Base-by-base conservation (phyloP, 2,329 filamentous ascomycete species). In the Cladorrhinum sp. region DNA sequence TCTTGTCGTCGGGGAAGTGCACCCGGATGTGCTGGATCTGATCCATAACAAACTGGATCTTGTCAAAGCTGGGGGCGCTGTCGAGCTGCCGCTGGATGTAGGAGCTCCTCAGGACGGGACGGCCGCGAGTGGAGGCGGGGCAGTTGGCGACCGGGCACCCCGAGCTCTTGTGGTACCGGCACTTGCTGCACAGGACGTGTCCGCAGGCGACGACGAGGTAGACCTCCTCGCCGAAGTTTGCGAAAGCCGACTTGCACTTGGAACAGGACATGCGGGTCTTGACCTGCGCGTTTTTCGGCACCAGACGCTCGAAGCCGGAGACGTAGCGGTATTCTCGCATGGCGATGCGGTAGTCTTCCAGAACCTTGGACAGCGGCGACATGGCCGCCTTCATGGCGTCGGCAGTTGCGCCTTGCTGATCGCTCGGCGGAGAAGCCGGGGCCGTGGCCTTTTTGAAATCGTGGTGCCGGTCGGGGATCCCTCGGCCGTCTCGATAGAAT, bases 181-280 rank as follows among this genome's bases (percentile, higher is more conserved):
- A 71, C 2, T 26, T 2, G 6, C 39, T 12, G 62, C 71, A 72
- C 16, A 70, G 42, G 16, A 68, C 48, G 57, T 72, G 71, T 1
- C 71, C 70, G 49, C 71, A 72, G 5, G 63, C 64, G 6, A 69
- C 62, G 6, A 69, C 65, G 9, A 71, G 39, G 42, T 62, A 66
- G 6, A 64, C 60, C 1, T 57, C 23, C 4, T 53, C 33, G n/a
- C 18, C 16, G 53, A 42, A 2, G 59, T 62, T 6, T 3, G 2
- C 18, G n/a, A 64, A 53, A 3, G 24, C 48, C 16, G n/a, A 10
- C 3, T 4, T 8, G 53, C 62, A 64, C 20, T 49, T 16, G 9
- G 30, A 12, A 42, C 64, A 64, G 10, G 3, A 1, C 46, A 55
- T 53, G 7, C 2, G 10, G 48, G 21, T n/a, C 12, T 49, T 16